Percentiles rank a stretch among this genome's conserved stretches.
phyloP scores from a whole-genome alignment of 345 rosid species.

The Odontarrhena argentea region DNA sequence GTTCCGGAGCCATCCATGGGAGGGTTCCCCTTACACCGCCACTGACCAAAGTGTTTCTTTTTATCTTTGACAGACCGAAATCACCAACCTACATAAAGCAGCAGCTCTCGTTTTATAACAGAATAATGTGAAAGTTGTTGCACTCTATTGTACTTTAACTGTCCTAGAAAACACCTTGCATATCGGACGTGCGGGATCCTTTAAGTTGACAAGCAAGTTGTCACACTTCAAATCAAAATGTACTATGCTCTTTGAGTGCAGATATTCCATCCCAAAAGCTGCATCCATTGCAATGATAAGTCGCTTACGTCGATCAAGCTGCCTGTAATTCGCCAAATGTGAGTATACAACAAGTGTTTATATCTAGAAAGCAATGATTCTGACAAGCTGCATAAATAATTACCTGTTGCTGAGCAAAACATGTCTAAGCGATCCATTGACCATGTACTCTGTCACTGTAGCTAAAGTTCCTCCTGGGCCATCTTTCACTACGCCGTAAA shows the following conservation, averaged over 20 bases:
- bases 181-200: constrained; percentile 91
- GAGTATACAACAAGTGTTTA: constrained; percentile 7
- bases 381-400: constrained; percentile 16
- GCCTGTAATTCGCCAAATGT: constrained; percentile 51
- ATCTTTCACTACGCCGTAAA: constrained; percentile 97
- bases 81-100: constrained; percentile 68
- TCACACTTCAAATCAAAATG: constrained; percentile 99
- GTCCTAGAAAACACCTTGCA: constrained; percentile 73
- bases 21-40: constrained; percentile 89
- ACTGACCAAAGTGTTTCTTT: constrained; percentile 78
- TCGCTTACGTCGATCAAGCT: constrained; percentile 89
- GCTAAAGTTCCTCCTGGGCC: constrained; percentile 96
- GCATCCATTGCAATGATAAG: constrained; percentile 99
- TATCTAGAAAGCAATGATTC: constrained; percentile 15
- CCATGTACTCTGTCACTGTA: constrained; percentile 99
- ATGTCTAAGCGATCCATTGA: constrained; percentile 96
- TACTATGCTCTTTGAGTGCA: constrained; percentile 94
- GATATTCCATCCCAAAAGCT: constrained; percentile 99
- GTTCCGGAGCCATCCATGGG: constrained; percentile 95
- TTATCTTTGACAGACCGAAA: constrained; percentile 86
- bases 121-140: constrained; percentile 9
- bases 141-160: not conserved
- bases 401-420: constrained; percentile 94
- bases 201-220: constrained; percentile 95
- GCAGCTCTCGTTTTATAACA: constrained; percentile 15